phyloP scores from a whole-genome alignment of 202 grass and related monocot genomes.

The Setaria italica region DNA sequence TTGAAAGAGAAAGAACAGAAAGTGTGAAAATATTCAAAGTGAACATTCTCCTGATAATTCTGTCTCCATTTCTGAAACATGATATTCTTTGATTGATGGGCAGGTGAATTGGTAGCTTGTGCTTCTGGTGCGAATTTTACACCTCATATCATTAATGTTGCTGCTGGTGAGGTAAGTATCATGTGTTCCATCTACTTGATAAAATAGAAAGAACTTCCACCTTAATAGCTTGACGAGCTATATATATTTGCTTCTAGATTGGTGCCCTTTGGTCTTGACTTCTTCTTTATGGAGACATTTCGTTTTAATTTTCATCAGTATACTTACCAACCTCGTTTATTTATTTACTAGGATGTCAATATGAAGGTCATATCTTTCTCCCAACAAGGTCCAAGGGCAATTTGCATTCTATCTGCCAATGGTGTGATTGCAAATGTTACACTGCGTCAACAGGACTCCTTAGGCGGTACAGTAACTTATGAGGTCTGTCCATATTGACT shows the following conservation, averaged over 20 bases:
- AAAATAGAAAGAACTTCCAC: not conserved
- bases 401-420: conserved; percentile 82
- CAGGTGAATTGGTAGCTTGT: conserved; percentile 71
- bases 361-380: conserved; percentile 90
- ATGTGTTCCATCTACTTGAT: conserved; percentile 9
- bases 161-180: conserved; percentile 71
- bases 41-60: not conserved
- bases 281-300: not conserved
- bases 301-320: conserved; percentile 17
- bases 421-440: conserved; percentile 84
- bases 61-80: conserved; percentile 27
- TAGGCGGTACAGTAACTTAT: conserved; percentile 80
- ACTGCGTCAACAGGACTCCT: conserved; percentile 68
- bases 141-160: conserved; percentile 79
- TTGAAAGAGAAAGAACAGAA: not conserved
- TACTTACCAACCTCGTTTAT: conserved; percentile 19
- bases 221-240: not conserved
- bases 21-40: not conserved
- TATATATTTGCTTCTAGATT: conserved; percentile 37
- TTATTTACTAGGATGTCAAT: conserved; percentile 68
- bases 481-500: conserved; percentile 56
- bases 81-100: conserved; percentile 37
- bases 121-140: conserved; percentile 79
- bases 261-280: conserved; percentile 4
- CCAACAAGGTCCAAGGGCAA: conserved; percentile 80